Evolutionary conservation across 1,139 yeast genomes (phyloP).

Genomic region (Taphrina betulina): DNA sequence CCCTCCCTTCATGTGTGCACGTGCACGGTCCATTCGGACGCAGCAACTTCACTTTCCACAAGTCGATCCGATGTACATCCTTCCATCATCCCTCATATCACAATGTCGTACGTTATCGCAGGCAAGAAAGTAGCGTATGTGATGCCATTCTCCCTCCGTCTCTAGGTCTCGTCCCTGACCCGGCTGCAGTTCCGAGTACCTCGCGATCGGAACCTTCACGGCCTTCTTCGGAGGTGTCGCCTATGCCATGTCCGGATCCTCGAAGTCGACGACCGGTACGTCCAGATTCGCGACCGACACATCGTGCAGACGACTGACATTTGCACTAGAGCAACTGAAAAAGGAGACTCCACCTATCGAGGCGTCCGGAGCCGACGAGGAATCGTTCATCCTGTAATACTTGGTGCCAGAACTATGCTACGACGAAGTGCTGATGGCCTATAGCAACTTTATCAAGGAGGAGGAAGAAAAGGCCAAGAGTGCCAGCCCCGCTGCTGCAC

Average conservation of each 20-base stretch:
- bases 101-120: slow-evolving; percentile 31
- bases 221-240: slow-evolving; percentile 42
- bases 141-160: not conserved
- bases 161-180: not conserved
- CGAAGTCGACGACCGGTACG: slow-evolving; percentile 36
- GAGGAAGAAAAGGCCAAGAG: slow-evolving; percentile 32
- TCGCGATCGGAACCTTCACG: slow-evolving; percentile 45
- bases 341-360: slow-evolving; percentile 29
- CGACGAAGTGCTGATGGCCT: too few relatives aligned
- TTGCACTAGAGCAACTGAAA: slow-evolving; percentile 14
- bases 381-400: slow-evolving; percentile 28
- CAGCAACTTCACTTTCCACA: too few relatives aligned
- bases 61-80: too few relatives aligned
- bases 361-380: slow-evolving; percentile 29
- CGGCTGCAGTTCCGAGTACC: slow-evolving; percentile 37
- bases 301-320: not conserved
- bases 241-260: slow-evolving; percentile 42
- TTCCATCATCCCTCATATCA: too few relatives aligned
- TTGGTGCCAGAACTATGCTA: not conserved
- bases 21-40: too few relatives aligned
- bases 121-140: slow-evolving; percentile 25
- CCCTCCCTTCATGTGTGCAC: too few relatives aligned
- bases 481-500: slow-evolving; percentile 22
- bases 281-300: not conserved
- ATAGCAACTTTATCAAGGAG: slow-evolving; percentile 31